phyloP scores from a whole-genome alignment of 2,329 filamentous ascomycete genomes.

The Penicillium sp. region DNA sequence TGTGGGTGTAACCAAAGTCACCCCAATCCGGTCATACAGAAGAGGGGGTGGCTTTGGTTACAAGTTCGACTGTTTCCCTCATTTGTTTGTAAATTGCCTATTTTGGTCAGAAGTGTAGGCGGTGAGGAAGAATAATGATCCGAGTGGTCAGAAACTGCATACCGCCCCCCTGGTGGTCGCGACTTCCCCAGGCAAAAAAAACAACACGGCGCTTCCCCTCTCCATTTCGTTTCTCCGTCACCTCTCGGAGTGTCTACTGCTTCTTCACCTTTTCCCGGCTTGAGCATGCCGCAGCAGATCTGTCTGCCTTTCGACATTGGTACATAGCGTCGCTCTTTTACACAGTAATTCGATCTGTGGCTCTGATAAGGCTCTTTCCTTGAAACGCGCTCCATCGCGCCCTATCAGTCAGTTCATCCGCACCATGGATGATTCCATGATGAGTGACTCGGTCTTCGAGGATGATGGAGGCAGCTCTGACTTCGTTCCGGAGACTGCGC shows the following conservation, averaged over 20 bases:
- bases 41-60: too few species aligned
- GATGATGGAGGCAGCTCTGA: slow-evolving; percentile 54
- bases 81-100: slow-evolving; percentile 35
- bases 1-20: too few species aligned
- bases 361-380: slow-evolving; percentile 6
- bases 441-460: slow-evolving; percentile 60
- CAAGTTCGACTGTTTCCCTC: not conserved
- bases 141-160: slow-evolving; percentile 26
- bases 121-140: slow-evolving; percentile 30
- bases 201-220: slow-evolving; percentile 16
- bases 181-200: slow-evolving; percentile 21
- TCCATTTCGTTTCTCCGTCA: slow-evolving; percentile 11
- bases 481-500: slow-evolving; percentile 53
- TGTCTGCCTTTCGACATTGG: not conserved
- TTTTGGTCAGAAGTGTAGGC: slow-evolving; percentile 18
- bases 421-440: slow-evolving; percentile 46
- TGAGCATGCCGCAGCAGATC: slow-evolving; percentile 14
- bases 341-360: not conserved
- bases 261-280: slow-evolving; percentile 4
- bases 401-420: not conserved
- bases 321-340: slow-evolving; percentile 10
- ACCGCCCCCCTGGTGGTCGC: slow-evolving; percentile 6
- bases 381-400: not conserved
- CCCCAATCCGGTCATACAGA: too few species aligned
- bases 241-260: slow-evolving; percentile 2